These are phyloP conservation scores for Bretschneidera sinensis DNA, from an alignment of 345 rosid species.

Conservation along the genomic window DNA sequence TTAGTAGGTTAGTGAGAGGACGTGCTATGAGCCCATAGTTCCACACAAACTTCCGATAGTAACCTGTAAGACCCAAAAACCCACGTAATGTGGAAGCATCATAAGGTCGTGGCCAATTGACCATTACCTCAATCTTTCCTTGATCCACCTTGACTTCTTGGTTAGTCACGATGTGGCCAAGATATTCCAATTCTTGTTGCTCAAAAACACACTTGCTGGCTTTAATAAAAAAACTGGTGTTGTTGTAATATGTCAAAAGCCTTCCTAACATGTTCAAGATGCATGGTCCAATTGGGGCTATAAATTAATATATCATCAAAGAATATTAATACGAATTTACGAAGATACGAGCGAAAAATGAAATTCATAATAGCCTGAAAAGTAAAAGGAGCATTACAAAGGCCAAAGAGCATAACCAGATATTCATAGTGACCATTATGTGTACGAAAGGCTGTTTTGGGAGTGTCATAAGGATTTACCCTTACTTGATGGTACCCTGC, in stretches of 20 bases:
- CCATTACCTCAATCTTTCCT: not conserved
- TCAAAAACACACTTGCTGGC: not conserved
- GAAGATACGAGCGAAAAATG: not conserved
- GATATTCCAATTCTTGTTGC: not conserved
- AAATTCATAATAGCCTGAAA: not conserved
- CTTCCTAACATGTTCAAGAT: not conserved
- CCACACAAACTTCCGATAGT: constrained; percentile 2
- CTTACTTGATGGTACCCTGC: not conserved
- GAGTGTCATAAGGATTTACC: not conserved
- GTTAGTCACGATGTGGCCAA: not conserved
- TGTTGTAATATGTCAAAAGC: not conserved
- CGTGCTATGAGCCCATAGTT: not conserved
- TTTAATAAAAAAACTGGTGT: not conserved
- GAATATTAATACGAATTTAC: not conserved
- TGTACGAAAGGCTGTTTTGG: not conserved
- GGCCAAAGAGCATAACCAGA: no score
- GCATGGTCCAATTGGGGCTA: not conserved
- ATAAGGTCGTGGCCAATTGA: not conserved
- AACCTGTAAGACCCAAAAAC: constrained; percentile 5
- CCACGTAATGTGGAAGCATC: not conserved
- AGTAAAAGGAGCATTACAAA: not conserved
- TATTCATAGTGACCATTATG: constrained; percentile 4
- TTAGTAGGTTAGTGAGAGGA: not conserved
- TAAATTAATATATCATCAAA: constrained; percentile 1
- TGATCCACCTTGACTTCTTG: constrained; percentile 5